phyloP scores from a whole-genome alignment of 2,329 filamentous ascomycete genomes.

The Rutstroemia sp. region DNA sequence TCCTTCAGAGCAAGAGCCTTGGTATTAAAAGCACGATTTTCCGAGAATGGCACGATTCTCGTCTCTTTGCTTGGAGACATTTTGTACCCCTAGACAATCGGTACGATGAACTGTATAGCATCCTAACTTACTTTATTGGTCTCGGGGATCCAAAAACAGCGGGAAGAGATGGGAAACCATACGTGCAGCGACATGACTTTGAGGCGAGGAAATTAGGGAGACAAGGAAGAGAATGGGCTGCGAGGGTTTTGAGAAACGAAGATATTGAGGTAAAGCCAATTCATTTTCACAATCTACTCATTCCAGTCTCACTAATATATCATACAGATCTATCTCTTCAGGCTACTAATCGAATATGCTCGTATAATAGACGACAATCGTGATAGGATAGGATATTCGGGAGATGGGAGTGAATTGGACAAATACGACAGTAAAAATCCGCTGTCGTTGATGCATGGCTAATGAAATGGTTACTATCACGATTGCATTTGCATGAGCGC shows the following conservation, averaged over 20 bases:
- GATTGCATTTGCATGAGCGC: too few species aligned
- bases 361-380: conserved; percentile 33
- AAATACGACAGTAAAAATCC: conserved; percentile 23
- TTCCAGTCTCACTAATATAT: conserved; percentile 6
- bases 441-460: neutral
- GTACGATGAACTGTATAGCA: conserved; percentile 63
- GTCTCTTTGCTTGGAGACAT: conserved; percentile 70
- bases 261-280: conserved; percentile 61
- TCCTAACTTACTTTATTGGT: conserved; percentile 68
- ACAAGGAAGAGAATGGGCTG: conserved; percentile 63
- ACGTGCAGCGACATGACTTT: conserved; percentile 36
- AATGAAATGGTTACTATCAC: too few species aligned
- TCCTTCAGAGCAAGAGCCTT: conserved; percentile 60
- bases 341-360: conserved; percentile 60
- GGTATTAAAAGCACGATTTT: conserved; percentile 75
- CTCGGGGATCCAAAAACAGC: conserved; percentile 44
- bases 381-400: conserved; percentile 29
- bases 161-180: conserved; percentile 37
- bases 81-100: conserved; percentile 74
- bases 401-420: conserved; percentile 28
- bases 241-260: conserved; percentile 61
- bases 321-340: conserved; percentile 48
- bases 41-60: conserved; percentile 72
- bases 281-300: too few species aligned
- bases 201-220: conserved; percentile 58